Evolutionary conservation across 2,329 filamentous ascomycete genomes (phyloP).

Genomic region (Epichloe uncinata): DNA sequence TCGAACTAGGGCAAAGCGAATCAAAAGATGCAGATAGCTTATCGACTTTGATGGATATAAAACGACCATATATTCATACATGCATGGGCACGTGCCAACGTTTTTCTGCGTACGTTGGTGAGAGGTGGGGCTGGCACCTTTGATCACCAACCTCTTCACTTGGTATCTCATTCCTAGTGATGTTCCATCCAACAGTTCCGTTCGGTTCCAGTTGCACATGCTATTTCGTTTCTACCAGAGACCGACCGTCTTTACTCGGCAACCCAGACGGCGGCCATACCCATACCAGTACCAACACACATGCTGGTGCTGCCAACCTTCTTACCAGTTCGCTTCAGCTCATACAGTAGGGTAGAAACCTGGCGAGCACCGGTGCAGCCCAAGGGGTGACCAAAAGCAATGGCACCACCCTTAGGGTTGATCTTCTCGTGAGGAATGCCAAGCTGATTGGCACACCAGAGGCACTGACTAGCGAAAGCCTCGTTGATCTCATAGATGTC

Average conservation of each 20-base stretch:
- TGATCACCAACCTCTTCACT: neutral
- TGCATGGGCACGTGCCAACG: slow-evolving; percentile 5
- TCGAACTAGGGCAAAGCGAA: neutral
- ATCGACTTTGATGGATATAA: neutral
- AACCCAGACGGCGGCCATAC: slow-evolving; percentile 94
- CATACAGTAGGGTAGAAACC: slow-evolving; percentile 81
- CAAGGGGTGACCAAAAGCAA: slow-evolving; percentile 89
- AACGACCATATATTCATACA: slow-evolving; percentile 14
- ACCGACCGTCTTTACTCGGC: slow-evolving; percentile 50
- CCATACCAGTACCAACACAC: slow-evolving; percentile 96
- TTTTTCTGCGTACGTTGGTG: neutral
- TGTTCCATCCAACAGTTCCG: neutral
- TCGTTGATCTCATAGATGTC: slow-evolving; percentile 99
- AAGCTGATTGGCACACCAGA: slow-evolving; percentile 87
- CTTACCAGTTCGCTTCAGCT: slow-evolving; percentile 72
- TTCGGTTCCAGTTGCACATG: neutral
- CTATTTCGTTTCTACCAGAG: neutral
- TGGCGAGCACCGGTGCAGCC: slow-evolving; percentile 91
- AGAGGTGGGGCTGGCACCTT: neutral
- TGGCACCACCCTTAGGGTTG: slow-evolving; percentile 93
- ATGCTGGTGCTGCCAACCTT: slow-evolving; percentile 88
- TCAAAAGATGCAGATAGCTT: neutral
- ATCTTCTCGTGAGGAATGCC: slow-evolving; percentile 74
- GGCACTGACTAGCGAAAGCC: slow-evolving; percentile 88
- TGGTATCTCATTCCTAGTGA: neutral